Percentiles rank a stretch among this genome's conserved stretches.
Evolutionary conservation across 2,329 filamentous ascomycete species (phyloP).

Genomic region (Microcyclospora pomicola): DNA sequence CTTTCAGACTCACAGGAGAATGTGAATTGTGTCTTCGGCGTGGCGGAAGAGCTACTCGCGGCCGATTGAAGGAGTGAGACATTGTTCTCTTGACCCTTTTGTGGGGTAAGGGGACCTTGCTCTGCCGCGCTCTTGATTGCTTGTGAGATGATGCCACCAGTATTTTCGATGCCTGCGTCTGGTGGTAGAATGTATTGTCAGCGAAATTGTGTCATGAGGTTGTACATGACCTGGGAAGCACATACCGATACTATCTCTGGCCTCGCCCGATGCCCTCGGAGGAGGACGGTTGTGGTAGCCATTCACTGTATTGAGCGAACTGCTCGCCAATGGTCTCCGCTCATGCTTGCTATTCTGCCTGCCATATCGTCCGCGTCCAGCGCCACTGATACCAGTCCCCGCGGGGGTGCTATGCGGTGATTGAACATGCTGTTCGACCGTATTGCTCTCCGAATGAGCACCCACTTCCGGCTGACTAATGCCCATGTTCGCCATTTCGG

Average conservation of each 20-base stretch:
- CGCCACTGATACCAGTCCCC: conserved; percentile 63
- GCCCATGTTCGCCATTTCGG: conserved; percentile 52
- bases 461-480: conserved; percentile 29
- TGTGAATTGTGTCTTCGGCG: conserved; percentile 79
- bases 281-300: conserved; percentile 20
- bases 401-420: conserved; percentile 37
- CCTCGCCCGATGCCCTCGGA: conserved; percentile 6
- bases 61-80: conserved; percentile 63
- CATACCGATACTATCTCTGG: conserved; percentile 1
- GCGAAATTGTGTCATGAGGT: neutral
- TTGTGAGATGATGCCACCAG: conserved; percentile 68
- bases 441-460: conserved; percentile 24
- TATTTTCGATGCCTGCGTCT: conserved; percentile 33
- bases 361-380: conserved; percentile 74
- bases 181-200: neutral
- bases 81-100: conserved; percentile 59
- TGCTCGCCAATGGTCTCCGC: conserved; percentile 30
- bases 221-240: neutral
- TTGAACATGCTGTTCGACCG: conserved; percentile 41
- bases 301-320: conserved; percentile 28
- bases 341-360: conserved; percentile 33
- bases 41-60: conserved; percentile 41
- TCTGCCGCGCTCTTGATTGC: conserved; percentile 83
- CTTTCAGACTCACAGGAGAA: conserved; percentile 91
- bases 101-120: conserved; percentile 40